phyloP scores from a whole-genome alignment of 495 filamentous ascomycete genomes.

The Parachaetomium inaequale region DNA sequence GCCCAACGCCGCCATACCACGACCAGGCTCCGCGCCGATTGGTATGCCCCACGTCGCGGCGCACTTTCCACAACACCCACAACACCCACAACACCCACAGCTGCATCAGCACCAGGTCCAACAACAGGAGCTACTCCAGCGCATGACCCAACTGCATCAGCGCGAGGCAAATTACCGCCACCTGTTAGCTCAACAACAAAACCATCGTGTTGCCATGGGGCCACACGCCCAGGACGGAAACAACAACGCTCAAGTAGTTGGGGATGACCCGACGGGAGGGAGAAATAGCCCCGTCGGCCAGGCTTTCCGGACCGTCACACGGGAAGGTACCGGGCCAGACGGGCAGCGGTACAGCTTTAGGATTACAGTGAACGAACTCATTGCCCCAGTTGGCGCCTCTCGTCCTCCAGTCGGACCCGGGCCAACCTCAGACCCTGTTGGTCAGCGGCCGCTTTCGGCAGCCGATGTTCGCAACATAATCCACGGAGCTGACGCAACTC shows the following conservation, averaged over 20 bases:
- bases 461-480: conserved; percentile 41
- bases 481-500: conserved; percentile 40
- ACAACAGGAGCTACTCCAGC: conserved; percentile 14
- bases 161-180: conserved; percentile 27
- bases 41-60: conserved; percentile 10
- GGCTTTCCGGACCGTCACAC: conserved; percentile 21
- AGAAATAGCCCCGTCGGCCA: conserved; percentile 22
- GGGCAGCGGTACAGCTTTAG: conserved; percentile 29
- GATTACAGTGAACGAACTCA: conserved; percentile 30
- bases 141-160: conserved; percentile 28
- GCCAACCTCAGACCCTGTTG: conserved; percentile 6
- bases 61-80: background rate
- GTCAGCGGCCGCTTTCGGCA: conserved; percentile 26
- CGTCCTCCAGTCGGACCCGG: conserved; percentile 8
- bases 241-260: conserved; percentile 2
- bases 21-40: conserved; percentile 13
- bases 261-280: conserved; percentile 6
- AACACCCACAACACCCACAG: background rate
- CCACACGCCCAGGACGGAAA: conserved; percentile 12
- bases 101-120: conserved; percentile 10
- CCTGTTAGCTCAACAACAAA: conserved; percentile 27
- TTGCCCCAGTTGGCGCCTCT: background rate
- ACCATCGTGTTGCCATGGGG: conserved; percentile 25
- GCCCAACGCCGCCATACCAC: conserved; percentile 10
- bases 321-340: conserved; percentile 30